Percentiles rank a stretch among this genome's conserved stretches.
These are phyloP conservation scores for Tetrapisispora taiwanensis DNA, from an alignment of 805 yeast genomes.

Conservation along the genomic window DNA sequence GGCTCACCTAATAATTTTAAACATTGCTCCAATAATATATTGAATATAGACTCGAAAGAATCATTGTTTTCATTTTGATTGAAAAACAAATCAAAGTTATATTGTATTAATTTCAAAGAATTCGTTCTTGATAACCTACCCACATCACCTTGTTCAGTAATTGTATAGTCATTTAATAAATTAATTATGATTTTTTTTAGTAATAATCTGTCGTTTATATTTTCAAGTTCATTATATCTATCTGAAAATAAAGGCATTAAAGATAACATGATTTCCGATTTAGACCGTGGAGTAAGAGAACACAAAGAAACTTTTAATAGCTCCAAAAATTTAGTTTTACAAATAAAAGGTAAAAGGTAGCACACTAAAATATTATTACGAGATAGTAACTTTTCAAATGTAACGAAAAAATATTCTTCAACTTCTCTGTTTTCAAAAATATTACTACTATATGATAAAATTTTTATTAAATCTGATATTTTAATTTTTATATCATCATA, in stretches of 20 bases:
- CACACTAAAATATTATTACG: constrained; percentile 13
- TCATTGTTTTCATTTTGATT: not conserved
- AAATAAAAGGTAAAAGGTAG: constrained; percentile 12
- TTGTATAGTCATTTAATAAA: constrained; percentile 65
- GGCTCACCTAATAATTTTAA: constrained; percentile 55
- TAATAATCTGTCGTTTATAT: not conserved
- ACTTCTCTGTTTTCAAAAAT: not conserved
- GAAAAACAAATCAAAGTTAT: constrained; percentile 4
- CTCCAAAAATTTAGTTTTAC: constrained; percentile 3
- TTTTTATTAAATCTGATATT: constrained; percentile 2
- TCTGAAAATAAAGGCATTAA: not conserved
- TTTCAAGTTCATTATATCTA: not conserved
- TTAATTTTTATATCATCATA: constrained; percentile 5
- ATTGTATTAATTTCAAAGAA: constrained; percentile 19
- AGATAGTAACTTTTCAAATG: constrained; percentile 11
- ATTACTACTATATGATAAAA: not conserved
- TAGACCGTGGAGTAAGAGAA: not conserved
- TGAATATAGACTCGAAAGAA: not conserved
- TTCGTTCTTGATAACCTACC: constrained; percentile 63
- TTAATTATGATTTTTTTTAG: not conserved
- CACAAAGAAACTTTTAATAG: constrained; percentile 4
- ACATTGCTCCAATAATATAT: constrained; percentile 25
- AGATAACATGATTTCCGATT: not conserved
- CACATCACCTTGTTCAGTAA: constrained; percentile 82
- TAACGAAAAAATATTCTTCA: constrained; percentile 5